A percentile compares a stretch with the other conserved stretches of the same genome.
phyloP scores from a whole-genome alignment of 2,329 filamentous ascomycete species.

The Aspergillus novofumigatus region DNA sequence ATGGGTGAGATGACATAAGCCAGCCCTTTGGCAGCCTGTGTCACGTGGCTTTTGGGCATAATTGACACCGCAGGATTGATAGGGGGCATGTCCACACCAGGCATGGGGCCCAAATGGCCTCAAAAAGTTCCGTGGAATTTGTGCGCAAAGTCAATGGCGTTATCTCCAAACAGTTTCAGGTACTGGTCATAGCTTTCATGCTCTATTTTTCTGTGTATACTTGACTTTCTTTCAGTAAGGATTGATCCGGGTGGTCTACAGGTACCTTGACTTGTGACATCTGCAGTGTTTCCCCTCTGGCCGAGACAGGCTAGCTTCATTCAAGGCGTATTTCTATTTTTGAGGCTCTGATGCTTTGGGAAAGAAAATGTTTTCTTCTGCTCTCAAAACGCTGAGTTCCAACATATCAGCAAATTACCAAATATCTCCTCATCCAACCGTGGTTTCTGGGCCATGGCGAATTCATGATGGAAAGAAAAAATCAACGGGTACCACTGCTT shows the following conservation, averaged over 20 bases:
- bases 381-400: conserved; percentile 87
- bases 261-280: not conserved
- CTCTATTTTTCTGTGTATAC: not conserved
- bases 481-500: conserved; percentile 81
- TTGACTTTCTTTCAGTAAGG: not conserved
- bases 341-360: not conserved
- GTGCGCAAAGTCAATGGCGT: not conserved
- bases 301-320: not conserved
- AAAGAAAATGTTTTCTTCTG: conserved; percentile 79
- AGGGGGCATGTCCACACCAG: not conserved
- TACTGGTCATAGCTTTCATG: not conserved
- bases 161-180: not conserved
- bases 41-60: not conserved
- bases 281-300: not conserved
- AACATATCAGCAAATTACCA: conserved; percentile 93
- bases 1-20: not conserved
- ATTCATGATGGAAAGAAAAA: conserved; percentile 98
- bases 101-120: not conserved
- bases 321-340: not conserved
- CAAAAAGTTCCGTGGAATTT: not conserved
- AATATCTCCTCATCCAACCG: conserved; percentile 69
- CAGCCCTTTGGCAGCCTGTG: not conserved
- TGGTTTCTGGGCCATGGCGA: conserved; percentile 88
- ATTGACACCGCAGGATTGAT: not conserved
- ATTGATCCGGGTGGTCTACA: not conserved